Percentiles rank a stretch among this genome's conserved stretches.
Conservation (phyloP, 164 flowering plant genomes). For the Aristolochia contorta region DNA sequence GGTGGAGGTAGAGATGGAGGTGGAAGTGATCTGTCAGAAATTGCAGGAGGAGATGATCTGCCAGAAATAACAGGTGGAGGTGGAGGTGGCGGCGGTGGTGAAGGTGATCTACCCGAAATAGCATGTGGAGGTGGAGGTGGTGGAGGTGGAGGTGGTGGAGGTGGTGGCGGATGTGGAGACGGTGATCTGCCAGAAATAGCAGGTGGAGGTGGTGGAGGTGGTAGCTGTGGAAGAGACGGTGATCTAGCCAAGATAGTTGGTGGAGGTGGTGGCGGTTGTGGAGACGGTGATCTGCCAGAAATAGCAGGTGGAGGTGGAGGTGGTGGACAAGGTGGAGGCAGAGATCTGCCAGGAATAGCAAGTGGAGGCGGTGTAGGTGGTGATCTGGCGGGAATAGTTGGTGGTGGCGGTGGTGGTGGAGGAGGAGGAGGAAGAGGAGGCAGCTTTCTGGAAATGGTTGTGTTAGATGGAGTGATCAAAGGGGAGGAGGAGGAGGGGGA, state of each 20-base stretch:
- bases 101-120: too few species aligned
- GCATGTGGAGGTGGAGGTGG: too few species aligned
- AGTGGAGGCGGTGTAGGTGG: constrained; percentile 7
- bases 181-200: too few species aligned
- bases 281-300: constrained; percentile 7
- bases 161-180: too few species aligned
- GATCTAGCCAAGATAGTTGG: not conserved
- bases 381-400: not conserved
- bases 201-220: too few species aligned
- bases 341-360: not conserved
- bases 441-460: too few species aligned
- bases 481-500: constrained; percentile 5
- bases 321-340: constrained; percentile 14
- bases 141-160: too few species aligned
- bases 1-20: constrained; percentile 16
- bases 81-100: constrained; percentile 20
- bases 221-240: too few species aligned
- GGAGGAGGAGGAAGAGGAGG: not conserved
- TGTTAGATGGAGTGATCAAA: not conserved
- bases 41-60: constrained; percentile 12
- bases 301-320: constrained; percentile 9
- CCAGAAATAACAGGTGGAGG: constrained; percentile 4
- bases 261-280: constrained; percentile 9
- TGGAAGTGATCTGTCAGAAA: constrained; percentile 3
- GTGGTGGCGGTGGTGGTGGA: constrained; percentile 3